phyloP scores from a whole-genome alignment of 1,284 basidiomycete genomes.

The Cutaneotrichosporon dermatis region DNA sequence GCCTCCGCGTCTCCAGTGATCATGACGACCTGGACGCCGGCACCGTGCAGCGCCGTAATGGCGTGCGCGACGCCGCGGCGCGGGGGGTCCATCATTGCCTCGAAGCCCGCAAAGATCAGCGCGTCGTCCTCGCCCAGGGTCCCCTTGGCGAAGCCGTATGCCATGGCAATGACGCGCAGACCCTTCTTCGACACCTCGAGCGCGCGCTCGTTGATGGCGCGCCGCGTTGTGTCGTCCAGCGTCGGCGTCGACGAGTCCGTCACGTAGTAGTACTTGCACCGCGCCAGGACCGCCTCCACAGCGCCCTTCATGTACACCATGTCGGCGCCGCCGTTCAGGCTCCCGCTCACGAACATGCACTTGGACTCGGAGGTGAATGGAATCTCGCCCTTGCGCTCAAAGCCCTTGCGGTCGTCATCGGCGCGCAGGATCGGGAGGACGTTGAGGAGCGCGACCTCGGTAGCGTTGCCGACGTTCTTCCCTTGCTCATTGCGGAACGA shows the following conservation, averaged over 20 bases:
- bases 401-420: slow-evolving; percentile 64
- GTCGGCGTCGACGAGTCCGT: slow-evolving; percentile 74
- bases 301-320: slow-evolving; percentile 90
- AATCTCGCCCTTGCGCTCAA: slow-evolving; percentile 70
- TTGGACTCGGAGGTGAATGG: slow-evolving; percentile 92
- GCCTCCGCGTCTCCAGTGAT: slow-evolving; percentile 93
- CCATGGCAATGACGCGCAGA: slow-evolving; percentile 83
- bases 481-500: slow-evolving; percentile 66
- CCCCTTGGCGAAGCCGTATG: slow-evolving; percentile 61
- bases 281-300: slow-evolving; percentile 77
- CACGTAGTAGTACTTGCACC: slow-evolving; percentile 82
- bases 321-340: slow-evolving; percentile 55
- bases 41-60: slow-evolving; percentile 70
- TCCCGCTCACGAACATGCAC: slow-evolving; percentile 85
- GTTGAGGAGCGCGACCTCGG: slow-evolving; percentile 83
- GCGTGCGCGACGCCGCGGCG: slow-evolving; percentile 87
- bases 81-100: slow-evolving; percentile 94
- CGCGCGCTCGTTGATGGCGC: slow-evolving; percentile 65
- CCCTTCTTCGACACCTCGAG: slow-evolving; percentile 68
- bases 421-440: slow-evolving; percentile 68
- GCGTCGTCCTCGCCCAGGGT: slow-evolving; percentile 50
- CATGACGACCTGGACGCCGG: slow-evolving; percentile 94
- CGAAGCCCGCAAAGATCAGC: slow-evolving; percentile 84
- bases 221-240: slow-evolving; percentile 64
- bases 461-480: slow-evolving; percentile 77